These are phyloP conservation scores for Isatis tinctoria DNA, from an alignment of 345 rosid species.

Conservation along the genomic window DNA sequence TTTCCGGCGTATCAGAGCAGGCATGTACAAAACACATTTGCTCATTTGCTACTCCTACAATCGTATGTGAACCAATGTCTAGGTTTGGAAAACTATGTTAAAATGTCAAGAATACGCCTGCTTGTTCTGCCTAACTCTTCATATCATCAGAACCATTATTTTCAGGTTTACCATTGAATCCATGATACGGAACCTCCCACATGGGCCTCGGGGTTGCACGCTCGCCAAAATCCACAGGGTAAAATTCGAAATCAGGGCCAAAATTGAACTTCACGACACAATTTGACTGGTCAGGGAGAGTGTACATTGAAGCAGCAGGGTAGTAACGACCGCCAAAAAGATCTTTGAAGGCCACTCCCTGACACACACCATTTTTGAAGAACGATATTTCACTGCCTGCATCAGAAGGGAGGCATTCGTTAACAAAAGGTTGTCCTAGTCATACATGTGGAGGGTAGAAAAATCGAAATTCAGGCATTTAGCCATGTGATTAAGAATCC, in stretches of 20 bases:
- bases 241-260: constrained; percentile 78
- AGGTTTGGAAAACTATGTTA: constrained; percentile 20
- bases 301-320: constrained; percentile 99
- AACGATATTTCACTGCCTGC: constrained; percentile 96
- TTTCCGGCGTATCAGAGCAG: constrained; percentile 14
- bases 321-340: constrained; percentile 78
- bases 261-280: constrained; percentile 88
- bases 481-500: not conserved
- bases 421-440: not conserved
- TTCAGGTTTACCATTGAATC: constrained; percentile 53
- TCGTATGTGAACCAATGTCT: constrained; percentile 9
- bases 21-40: constrained; percentile 23
- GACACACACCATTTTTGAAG: constrained; percentile 83
- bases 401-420: constrained; percentile 3
- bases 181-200: constrained; percentile 76
- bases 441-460: not conserved
- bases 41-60: constrained; percentile 32
- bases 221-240: constrained; percentile 66
- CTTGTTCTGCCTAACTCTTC: constrained; percentile 46
- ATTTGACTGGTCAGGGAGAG: constrained; percentile 86
- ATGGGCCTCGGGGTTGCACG: constrained; percentile 68
- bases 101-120: constrained; percentile 16
- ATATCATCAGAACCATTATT: constrained; percentile 57
- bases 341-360: constrained; percentile 91
- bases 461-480: not conserved